Evolutionary conservation across 164 flowering plant species (phyloP), one percentile per base, ranked within the genome.

Genomic region (Nymphaea thermarum): DNA sequence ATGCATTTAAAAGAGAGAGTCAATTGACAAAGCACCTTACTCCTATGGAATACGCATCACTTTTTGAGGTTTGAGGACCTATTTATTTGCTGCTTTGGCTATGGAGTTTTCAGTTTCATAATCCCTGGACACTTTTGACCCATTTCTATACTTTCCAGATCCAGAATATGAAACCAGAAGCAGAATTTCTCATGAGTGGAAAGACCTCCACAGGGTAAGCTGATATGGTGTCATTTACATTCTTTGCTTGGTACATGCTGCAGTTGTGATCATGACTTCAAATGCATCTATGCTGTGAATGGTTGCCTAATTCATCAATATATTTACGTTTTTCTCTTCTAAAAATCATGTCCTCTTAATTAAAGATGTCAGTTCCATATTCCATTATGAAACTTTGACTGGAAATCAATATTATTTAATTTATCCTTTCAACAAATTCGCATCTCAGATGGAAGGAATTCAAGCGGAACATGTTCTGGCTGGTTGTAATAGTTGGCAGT

Each of bases 391-490:
- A 25, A 25, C 36, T 25, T 25, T 25, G 36, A 25, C 36, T 25
- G 36, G 36, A 25, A 25, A 25, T 25, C 36, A 25, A 25, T 25
- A 25, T 25, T 25, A 25, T 25, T 47, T 47, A 47, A 14, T 47
- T 47, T 6, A 6, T 47, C 55, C 55, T 14, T 47, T 42, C 6
- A 44, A 18, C 42, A 41, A 44, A 47, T 16, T 60, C 45, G 12
- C 65, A 67, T 72, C 75, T 67, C 73, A 94, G 98, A 77, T 89
- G 98, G 97, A 82, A 74, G 63, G 83, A 80, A 64, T 94, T 91
- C 75, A 63, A 74, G 43, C 74, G 85, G 75, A 83, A 84, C 81
- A 86, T 94, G 87, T 89, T 94, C 80, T 94, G 98, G 98, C 67
- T 94, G 76, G 98, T 86, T 18, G 78, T 86, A 16, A 79, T 88